Percentiles rank a stretch among this genome's conserved stretches.
Conservation (phyloP, 1,284 basidiomycete genomes). For the Naganishia liquefaciens region DNA sequence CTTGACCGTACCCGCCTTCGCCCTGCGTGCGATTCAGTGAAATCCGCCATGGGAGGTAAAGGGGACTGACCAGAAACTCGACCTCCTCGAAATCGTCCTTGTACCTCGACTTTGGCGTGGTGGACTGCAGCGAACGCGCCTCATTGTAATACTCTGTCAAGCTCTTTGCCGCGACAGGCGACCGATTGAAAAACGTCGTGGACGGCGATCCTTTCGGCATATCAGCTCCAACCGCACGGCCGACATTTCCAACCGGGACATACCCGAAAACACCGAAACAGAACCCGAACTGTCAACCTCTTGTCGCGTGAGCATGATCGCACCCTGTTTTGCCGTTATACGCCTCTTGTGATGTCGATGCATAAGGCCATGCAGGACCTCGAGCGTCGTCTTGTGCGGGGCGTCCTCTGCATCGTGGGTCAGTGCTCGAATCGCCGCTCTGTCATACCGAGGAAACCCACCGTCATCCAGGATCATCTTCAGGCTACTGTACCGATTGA, state of each 20-base stretch:
- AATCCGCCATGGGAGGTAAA: neutral
- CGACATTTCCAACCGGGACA: neutral
- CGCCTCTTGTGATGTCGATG: slow-evolving; percentile 47
- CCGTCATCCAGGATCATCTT: slow-evolving; percentile 45
- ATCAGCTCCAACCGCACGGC: neutral
- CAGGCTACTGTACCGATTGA: slow-evolving; percentile 45
- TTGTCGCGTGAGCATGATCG: slow-evolving; percentile 36
- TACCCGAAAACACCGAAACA: slow-evolving; percentile 14
- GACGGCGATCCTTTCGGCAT: slow-evolving; percentile 12
- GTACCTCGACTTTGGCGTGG: slow-evolving; percentile 44
- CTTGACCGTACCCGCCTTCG: slow-evolving; percentile 88
- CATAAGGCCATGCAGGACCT: slow-evolving; percentile 45
- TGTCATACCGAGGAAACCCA: slow-evolving; percentile 24
- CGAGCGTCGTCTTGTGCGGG: slow-evolving; percentile 35
- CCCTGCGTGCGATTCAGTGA: slow-evolving; percentile 59
- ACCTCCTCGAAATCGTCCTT: slow-evolving; percentile 54
- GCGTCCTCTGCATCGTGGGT: slow-evolving; percentile 1
- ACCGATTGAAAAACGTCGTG: slow-evolving; percentile 28
- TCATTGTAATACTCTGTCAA: slow-evolving; percentile 23
- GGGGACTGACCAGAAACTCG: slow-evolving; percentile 46
- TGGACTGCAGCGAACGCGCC: slow-evolving; percentile 14
- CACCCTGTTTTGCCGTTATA: slow-evolving; percentile 47
- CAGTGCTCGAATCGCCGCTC: neutral
- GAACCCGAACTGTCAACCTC: slow-evolving; percentile 4
- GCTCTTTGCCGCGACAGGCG: slow-evolving; percentile 18